Base-by-base conservation (phyloP, 1,284 basidiomycete genomes). In the Boletellus dicymbophilus region DNA sequence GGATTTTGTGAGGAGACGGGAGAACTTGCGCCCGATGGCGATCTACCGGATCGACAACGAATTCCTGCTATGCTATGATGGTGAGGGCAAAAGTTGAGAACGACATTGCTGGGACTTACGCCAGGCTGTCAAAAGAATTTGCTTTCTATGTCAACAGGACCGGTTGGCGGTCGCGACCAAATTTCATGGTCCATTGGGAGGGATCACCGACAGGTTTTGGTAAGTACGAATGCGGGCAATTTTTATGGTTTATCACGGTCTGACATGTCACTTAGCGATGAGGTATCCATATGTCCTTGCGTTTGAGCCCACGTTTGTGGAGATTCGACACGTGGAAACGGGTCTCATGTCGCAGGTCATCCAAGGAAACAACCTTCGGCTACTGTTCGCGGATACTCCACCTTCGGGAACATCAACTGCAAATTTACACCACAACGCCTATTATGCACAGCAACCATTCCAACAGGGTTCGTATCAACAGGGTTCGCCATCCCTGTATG, bases 61-160 rank as follows among this genome's bases (percentile, higher is more conserved):
- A 66, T 99, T 99, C 72, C 72, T 99, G 53, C 73, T 99, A 37
- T 99, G 97, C 70, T 99, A 99, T 73, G 96, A 98, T 71, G 93
- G 93, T 95, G 57, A 64, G 82, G 31, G 22, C 20, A 43, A 52
- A 30, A 22, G 18, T 31, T 31, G 37, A 37, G 25, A 41, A 28
- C 25, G n/a, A 18, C 23, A 37, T 18, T 23, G 28, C 45, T n/a
- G 15, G 44, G 27, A 25, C 53, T 65, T 50, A 46, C 40, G 33
- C 43, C 7, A 30, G 55, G 40, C 21, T 53, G 31, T 41, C 27
- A 31, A 64, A n/a, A 95, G 96, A 98, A 72, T 98, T 98, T 68
- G 96, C 97, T 0, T 98, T 99, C 68, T 99, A 98, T 71, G 94
- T 99, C 61, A 97, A 98, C 72, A 95, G 93, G 76, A 96, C 88